Evolutionary conservation across 2,329 filamentous ascomycete species (phyloP).

Genomic region (Cladosporium sp.): DNA sequence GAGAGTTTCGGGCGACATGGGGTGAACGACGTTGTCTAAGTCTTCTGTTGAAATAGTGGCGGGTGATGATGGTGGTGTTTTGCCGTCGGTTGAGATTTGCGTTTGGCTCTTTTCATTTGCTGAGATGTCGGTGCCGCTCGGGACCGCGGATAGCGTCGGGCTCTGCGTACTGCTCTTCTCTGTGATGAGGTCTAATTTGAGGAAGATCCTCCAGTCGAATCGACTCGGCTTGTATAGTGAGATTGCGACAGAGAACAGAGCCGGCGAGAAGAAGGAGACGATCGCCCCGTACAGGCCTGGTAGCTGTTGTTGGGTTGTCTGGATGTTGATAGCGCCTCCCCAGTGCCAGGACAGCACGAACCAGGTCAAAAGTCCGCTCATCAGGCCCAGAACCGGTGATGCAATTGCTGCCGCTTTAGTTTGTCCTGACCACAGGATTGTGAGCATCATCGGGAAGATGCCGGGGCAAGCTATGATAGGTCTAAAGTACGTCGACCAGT

Average conservation of each 20-base stretch:
- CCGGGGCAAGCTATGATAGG: conserved; percentile 42
- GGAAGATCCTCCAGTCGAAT: conserved; percentile 45
- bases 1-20: conserved; percentile 35
- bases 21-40: conserved; percentile 40
- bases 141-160: not conserved
- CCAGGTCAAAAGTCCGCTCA: conserved; percentile 42
- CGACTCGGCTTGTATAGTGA: conserved; percentile 30
- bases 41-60: not conserved
- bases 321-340: conserved; percentile 39
- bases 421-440: conserved; percentile 44
- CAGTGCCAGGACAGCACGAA: conserved; percentile 36
- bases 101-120: not conserved
- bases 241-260: conserved; percentile 43
- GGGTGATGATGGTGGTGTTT: not conserved
- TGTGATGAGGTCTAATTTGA: conserved; percentile 45
- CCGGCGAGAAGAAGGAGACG: conserved; percentile 45
- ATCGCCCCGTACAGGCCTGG: conserved; percentile 45
- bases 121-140: not conserved
- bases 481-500: conserved; percentile 42
- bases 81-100: not conserved
- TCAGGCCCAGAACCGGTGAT: conserved; percentile 43
- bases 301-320: conserved; percentile 37
- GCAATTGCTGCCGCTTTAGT: conserved; percentile 43
- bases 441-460: conserved; percentile 44
- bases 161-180: conserved; percentile 25